Percentiles rank a stretch among this genome's conserved stretches.
phyloP scores from a whole-genome alignment of 225 moss, liverwort and hornwort species.

The Pseudisothecium myosuroides region DNA sequence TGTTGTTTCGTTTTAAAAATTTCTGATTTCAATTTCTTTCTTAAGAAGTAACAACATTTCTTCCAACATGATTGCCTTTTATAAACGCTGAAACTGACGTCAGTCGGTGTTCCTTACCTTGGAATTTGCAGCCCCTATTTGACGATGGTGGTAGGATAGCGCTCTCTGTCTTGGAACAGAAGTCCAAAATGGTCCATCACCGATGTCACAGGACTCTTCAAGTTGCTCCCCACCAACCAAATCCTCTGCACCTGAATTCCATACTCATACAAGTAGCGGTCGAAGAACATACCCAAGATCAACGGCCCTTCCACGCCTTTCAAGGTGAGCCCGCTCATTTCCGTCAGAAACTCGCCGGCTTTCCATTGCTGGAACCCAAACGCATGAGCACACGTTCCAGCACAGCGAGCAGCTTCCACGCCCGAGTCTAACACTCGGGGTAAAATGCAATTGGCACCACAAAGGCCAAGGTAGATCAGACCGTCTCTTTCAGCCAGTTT shows the following conservation, averaged over 20 bases:
- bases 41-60: neutral
- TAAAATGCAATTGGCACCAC: neutral
- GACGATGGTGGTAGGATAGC: conserved; percentile 20
- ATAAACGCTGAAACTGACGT: neutral
- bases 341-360: conserved; percentile 23
- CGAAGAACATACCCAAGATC: conserved; percentile 14
- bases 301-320: neutral
- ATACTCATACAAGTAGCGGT: conserved; percentile 25
- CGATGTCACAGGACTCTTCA: conserved; percentile 4
- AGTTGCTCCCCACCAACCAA: conserved; percentile 38
- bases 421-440: neutral
- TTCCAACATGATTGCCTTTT: neutral
- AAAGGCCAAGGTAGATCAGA: conserved; percentile 22
- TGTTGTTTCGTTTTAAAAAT: neutral
- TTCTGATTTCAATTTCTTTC: neutral
- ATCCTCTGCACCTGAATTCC: conserved; percentile 5
- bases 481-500: conserved; percentile 17
- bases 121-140: neutral
- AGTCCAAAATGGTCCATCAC: conserved; percentile 14
- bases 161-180: conserved; percentile 23
- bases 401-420: conserved; percentile 21
- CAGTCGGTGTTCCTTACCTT: neutral
- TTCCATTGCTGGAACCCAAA: conserved; percentile 37
- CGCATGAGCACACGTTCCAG: conserved; percentile 44
- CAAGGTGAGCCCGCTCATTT: conserved; percentile 23